Evolutionary conservation across 2,329 filamentous ascomycete genomes (phyloP).

Genomic region (Kalaharituber pfeilii): DNA sequence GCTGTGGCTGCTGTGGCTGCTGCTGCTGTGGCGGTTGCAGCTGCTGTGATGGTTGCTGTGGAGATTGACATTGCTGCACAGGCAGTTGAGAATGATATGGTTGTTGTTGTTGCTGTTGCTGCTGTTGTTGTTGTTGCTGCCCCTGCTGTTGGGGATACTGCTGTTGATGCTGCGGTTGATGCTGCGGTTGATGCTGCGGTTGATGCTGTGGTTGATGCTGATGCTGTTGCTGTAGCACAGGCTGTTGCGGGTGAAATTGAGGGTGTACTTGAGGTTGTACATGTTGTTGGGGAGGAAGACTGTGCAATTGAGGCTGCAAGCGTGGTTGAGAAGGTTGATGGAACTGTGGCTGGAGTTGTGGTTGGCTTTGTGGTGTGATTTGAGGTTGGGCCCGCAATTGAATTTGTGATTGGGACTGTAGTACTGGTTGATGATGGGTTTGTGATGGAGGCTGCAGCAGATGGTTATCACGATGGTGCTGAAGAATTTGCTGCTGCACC

Average conservation of each 20-base stretch:
- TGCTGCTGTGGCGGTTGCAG: constrained; percentile 3
- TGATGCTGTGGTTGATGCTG: background rate
- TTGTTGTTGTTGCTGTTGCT: constrained; percentile 1
- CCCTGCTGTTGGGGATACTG: background rate
- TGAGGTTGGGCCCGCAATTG: constrained; percentile 1
- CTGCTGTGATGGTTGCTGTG: constrained; percentile 1
- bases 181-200: background rate
- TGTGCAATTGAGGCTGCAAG: background rate
- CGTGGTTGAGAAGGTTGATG: constrained; percentile 2
- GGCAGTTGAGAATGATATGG: background rate
- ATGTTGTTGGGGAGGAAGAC: background rate
- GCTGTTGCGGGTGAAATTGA: background rate
- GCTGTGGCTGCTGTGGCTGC: constrained; percentile 2
- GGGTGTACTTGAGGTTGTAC: background rate
- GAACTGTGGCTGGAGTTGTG: constrained; percentile 2
- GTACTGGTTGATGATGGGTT: constrained; percentile 11
- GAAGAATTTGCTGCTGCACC: constrained; percentile 4
- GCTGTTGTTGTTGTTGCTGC: constrained; percentile 3
- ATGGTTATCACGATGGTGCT: constrained; percentile 4
- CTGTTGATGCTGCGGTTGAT: background rate
- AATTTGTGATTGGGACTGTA: constrained; percentile 3
- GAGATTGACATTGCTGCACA: background rate
- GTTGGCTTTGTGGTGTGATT: background rate
- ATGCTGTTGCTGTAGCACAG: background rate
- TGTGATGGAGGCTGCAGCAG: constrained; percentile 4